A percentile compares a stretch with the other conserved stretches of the same genome.
These are phyloP conservation scores for Leishmania braziliensis DNA, from an alignment of 208 protist genomes.

Conservation along the genomic window DNA sequence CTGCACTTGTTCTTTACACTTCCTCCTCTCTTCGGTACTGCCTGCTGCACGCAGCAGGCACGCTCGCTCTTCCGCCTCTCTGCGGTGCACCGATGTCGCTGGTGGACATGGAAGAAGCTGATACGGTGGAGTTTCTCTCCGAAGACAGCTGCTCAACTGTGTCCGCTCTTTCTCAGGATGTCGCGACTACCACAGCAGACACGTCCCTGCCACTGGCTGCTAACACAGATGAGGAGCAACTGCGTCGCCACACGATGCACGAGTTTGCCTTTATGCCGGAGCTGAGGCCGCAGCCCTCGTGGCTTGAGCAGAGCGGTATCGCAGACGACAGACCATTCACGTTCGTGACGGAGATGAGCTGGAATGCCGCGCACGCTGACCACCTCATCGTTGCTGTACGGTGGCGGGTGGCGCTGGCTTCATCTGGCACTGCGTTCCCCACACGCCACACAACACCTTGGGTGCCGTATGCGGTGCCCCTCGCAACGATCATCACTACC, in stretches of 20 bases:
- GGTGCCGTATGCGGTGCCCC: conserved; percentile 20
- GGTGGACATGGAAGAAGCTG: conserved; percentile 12
- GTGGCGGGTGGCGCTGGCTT: conserved; percentile 6
- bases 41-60: not conserved
- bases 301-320: conserved; percentile 1
- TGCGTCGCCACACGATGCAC: conserved; percentile 18
- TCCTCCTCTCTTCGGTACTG: not conserved
- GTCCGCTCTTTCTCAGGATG: not conserved
- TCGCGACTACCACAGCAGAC: not conserved
- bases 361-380: conserved; percentile 6
- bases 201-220: not conserved
- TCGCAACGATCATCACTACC: not conserved
- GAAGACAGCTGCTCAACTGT: conserved; percentile 34
- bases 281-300: conserved; percentile 3
- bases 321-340: not conserved
- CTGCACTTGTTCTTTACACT: not conserved
- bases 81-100: not conserved
- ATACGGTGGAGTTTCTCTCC: conserved; percentile 24
- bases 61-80: not conserved
- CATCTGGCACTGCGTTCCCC: not conserved
- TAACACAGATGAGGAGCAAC: conserved; percentile 4
- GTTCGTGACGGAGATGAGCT: not conserved
- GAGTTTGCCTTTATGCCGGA: conserved; percentile 2
- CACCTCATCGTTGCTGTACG: conserved; percentile 11
- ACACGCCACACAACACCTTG: conserved; percentile 12